These are phyloP conservation scores for Nicotiana otophora DNA, from an alignment of 257 asterid species.

Conservation along the genomic window DNA sequence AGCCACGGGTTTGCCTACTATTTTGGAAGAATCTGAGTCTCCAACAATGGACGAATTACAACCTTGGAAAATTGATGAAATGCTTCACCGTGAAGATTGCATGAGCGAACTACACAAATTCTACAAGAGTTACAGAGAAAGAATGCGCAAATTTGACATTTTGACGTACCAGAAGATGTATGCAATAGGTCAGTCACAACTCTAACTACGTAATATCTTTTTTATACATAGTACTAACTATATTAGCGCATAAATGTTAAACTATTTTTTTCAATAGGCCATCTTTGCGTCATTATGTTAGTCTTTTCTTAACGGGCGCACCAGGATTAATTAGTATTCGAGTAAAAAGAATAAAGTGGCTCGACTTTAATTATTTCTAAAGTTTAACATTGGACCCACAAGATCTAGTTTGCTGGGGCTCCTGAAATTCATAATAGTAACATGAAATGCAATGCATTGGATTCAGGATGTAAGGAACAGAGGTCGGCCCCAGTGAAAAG, in stretches of 20 bases:
- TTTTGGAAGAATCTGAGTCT: no score
- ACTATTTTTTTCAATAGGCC: no score
- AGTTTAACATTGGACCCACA: slow-evolving; percentile 32
- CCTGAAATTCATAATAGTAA: slow-evolving; percentile 20
- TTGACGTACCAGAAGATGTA: slow-evolving; percentile 98
- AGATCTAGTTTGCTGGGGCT: slow-evolving; percentile 34
- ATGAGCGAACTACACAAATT: slow-evolving; percentile 79
- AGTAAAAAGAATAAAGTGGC: background rate
- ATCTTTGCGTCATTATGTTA: background rate
- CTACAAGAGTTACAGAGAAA: slow-evolving; percentile 74
- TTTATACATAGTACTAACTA: background rate
- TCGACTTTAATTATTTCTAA: slow-evolving; percentile 10
- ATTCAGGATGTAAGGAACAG: slow-evolving; percentile 1
- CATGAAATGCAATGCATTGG: slow-evolving; percentile 16
- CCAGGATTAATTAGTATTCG: slow-evolving; percentile 5
- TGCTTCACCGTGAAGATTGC: slow-evolving; percentile 52
- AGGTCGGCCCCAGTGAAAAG: background rate
- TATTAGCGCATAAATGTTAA: background rate
- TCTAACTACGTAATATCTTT: background rate
- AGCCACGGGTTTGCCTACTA: no score
- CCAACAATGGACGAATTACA: no score
- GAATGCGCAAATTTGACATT: slow-evolving; percentile 86
- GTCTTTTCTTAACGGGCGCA: background rate
- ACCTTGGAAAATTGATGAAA: slow-evolving; percentile 91
- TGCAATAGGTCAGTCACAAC: slow-evolving; percentile 72